phyloP scores from a whole-genome alignment of 495 filamentous ascomycete species.

The Chaetomidium leptoderma region DNA sequence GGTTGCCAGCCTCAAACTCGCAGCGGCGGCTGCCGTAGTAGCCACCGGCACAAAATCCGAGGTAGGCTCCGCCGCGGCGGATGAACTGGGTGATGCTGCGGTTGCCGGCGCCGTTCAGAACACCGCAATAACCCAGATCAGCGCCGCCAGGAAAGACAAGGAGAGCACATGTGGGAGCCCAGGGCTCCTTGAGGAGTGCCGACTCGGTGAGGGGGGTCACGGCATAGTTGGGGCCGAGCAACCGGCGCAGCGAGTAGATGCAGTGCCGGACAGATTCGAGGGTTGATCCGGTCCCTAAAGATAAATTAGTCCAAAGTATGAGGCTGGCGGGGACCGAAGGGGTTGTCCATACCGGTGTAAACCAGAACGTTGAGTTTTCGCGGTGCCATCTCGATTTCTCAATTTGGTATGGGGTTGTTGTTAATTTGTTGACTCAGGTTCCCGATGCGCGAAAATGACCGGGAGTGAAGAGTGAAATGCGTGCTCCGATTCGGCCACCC shows the following conservation, averaged over 20 bases:
- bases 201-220: constrained; percentile 78
- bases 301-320: too few relatives aligned
- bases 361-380: constrained; percentile 80
- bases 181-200: constrained; percentile 84
- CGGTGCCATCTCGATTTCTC: constrained; percentile 43
- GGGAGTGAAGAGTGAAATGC: background rate
- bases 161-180: constrained; percentile 79
- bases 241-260: constrained; percentile 78
- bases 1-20: constrained; percentile 87
- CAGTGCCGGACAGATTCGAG: constrained; percentile 85
- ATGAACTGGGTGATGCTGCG: constrained; percentile 78
- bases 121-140: constrained; percentile 85
- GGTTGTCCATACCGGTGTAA: constrained; percentile 64
- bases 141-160: constrained; percentile 94
- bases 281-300: constrained; percentile 74
- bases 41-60: constrained; percentile 91
- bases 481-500: background rate
- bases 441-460: constrained; percentile 1
- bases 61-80: constrained; percentile 74
- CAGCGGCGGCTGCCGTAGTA: constrained; percentile 80
- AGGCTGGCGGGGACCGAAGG: too few relatives aligned
- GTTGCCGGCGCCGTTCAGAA: constrained; percentile 85
- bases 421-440: constrained; percentile 7
- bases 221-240: constrained; percentile 91
- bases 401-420: background rate